phyloP scores from a whole-genome alignment of 257 asterid species.

The Capsicum chinense region DNA sequence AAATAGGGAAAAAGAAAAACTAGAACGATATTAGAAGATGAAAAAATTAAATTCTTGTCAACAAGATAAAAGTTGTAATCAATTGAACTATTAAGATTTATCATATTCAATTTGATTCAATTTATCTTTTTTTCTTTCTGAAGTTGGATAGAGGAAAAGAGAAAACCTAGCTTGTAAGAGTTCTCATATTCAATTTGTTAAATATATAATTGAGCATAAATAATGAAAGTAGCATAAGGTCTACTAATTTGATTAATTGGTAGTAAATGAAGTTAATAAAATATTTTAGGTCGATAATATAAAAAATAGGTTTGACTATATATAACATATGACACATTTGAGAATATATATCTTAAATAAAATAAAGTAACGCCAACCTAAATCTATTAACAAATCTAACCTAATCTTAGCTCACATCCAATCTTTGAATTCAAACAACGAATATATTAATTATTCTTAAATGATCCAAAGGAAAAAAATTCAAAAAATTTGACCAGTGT shows the following conservation, averaged over 20 bases:
- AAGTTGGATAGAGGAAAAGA: too few relatives aligned
- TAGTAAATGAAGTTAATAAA: not conserved
- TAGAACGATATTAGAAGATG: too few relatives aligned
- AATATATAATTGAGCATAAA: not conserved
- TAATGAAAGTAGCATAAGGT: not conserved
- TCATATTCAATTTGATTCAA: not conserved
- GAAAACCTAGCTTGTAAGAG: too few relatives aligned
- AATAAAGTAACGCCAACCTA: not conserved
- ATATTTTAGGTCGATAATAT: not conserved
- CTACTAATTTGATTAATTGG: slow-evolving; percentile 1
- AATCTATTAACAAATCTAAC: not conserved
- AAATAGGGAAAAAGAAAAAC: too few relatives aligned
- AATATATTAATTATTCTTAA: not conserved
- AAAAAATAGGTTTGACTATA: not conserved
- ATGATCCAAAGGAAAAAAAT: not conserved
- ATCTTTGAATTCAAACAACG: slow-evolving; percentile 15
- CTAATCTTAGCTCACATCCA: slow-evolving; percentile 24
- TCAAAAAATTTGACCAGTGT: slow-evolving; percentile 11
- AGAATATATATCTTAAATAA: not conserved
- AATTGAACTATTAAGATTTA: too few relatives aligned
- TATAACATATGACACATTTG: too few relatives aligned
- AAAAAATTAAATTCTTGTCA: too few relatives aligned
- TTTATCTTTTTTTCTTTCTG: too few relatives aligned
- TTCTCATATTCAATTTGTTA: not conserved
- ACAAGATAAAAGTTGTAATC: too few relatives aligned